A percentile compares a stretch with the other conserved stretches of the same genome.
Evolutionary conservation across 257 asterid species (phyloP).

Genomic region (Ajuga chamaepitys): DNA sequence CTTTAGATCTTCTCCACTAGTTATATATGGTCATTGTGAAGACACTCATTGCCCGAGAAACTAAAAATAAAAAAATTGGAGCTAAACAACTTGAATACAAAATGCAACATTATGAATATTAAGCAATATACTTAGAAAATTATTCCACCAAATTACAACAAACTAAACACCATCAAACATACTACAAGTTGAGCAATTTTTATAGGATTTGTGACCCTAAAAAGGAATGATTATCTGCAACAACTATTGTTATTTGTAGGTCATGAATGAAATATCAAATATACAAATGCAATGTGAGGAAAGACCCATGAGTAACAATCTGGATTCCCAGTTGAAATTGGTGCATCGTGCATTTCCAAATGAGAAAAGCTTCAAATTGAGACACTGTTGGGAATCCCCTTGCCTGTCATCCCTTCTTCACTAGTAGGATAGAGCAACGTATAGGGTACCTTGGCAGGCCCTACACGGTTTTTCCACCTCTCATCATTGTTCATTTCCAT

Average conservation of each 20-base stretch:
- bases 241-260: not conserved
- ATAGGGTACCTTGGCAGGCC: constrained; percentile 34
- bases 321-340: too few species aligned
- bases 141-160: not conserved
- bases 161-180: not conserved
- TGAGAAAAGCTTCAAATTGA: constrained; percentile 19
- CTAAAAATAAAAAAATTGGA: too few species aligned
- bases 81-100: not conserved
- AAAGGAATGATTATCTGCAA: not conserved
- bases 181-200: not conserved
- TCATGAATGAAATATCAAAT: not conserved
- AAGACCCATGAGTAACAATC: too few species aligned
- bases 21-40: too few species aligned
- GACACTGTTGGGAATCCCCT: constrained; percentile 44
- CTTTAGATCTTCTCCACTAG: too few species aligned
- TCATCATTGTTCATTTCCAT: constrained; percentile 27
- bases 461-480: constrained; percentile 32
- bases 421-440: constrained; percentile 39
- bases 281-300: too few species aligned
- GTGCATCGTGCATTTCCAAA: too few species aligned
- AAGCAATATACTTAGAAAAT: not conserved
- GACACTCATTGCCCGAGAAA: too few species aligned
- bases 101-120: not conserved
- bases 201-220: not conserved
- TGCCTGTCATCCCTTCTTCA: constrained; percentile 38